Percentiles rank a stretch among this genome's conserved stretches.
These are phyloP conservation scores for Barnettozyma californica DNA, from an alignment of 805 yeast species.

Conservation along the genomic window DNA sequence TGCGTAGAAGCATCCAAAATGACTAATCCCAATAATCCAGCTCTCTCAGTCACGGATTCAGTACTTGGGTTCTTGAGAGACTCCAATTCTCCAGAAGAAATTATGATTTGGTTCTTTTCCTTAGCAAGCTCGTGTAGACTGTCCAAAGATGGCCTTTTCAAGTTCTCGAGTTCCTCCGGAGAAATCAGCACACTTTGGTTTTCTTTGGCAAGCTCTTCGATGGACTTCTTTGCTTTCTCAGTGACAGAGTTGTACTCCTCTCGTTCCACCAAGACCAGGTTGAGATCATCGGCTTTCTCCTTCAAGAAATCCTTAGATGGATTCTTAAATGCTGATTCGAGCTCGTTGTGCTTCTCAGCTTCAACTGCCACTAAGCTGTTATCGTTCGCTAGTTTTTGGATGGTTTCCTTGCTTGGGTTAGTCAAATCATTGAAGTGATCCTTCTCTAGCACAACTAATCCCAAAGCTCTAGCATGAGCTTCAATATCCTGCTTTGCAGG, in stretches of 20 bases:
- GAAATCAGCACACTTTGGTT: slow-evolving; percentile 19
- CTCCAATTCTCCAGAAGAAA: slow-evolving; percentile 8
- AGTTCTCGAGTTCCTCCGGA: slow-evolving; percentile 8
- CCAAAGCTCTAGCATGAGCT: slow-evolving; percentile 13
- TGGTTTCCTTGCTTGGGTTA: slow-evolving; percentile 2
- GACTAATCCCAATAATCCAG: neutral
- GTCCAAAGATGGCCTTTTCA: slow-evolving; percentile 14
- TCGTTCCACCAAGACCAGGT: slow-evolving; percentile 13
- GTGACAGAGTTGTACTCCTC: slow-evolving; percentile 11
- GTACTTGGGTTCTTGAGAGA: slow-evolving; percentile 5
- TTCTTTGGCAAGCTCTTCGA: slow-evolving; percentile 23
- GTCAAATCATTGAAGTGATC: neutral
- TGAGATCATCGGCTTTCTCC: slow-evolving; percentile 10
- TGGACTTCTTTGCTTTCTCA: slow-evolving; percentile 17
- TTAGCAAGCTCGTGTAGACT: slow-evolving; percentile 9
- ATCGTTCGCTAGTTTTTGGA: neutral
- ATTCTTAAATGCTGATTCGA: slow-evolving; percentile 3
- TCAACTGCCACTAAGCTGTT: slow-evolving; percentile 3
- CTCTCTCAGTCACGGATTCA: neutral
- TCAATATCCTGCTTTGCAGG: neutral
- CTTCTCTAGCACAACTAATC: slow-evolving; percentile 12
- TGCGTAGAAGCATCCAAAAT: neutral
- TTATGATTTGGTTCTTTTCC: slow-evolving; percentile 1
- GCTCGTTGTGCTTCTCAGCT: neutral
- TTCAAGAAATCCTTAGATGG: slow-evolving; percentile 12